Base-by-base conservation (phyloP, 306 rosid genomes). In the Leucaena leucocephala region DNA sequence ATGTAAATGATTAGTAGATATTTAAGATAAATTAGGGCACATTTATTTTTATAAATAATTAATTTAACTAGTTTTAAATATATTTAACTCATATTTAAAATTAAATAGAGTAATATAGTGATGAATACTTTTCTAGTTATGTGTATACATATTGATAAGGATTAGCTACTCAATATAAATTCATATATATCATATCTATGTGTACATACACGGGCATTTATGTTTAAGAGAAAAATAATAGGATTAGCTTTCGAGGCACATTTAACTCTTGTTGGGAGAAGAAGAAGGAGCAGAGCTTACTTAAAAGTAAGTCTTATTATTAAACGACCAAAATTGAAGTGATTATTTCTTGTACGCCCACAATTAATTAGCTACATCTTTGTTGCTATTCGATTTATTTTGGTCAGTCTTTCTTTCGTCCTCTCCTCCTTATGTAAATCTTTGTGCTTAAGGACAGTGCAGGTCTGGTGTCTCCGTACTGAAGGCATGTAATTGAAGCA, bases 131-230 rank as follows among this genome's bases (percentile, higher is more conserved):
- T 2, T 55, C 33, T 3, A 8, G 6, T 19, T 8, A 7, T 17
- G 61, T 86, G 89, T 79, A 83, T 81, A 85, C 86, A 79, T 79
- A 67, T 82, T 79, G 86, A 75, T 75, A 55, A 45, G 77, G 81
- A 57, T 58, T 88, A 74, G 59, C 38, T 58, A 70, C n/a, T 86
- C 84, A 74, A 54, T 82, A 70, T 67, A 7, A 67, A 74, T 67
- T 82, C 71, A 35, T 19, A 42, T 67, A 27, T 27, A 27, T 27
- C 27, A 27, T 27, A 27, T 27, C 27, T 27, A 27, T 67, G 10
- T 42, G 16, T 64, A 14, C 70, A 45, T 79, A 45, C 43, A 22
- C 64, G 80, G 68, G 75, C 54, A 71, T 78, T 85, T 80, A 7
- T 54, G 27, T 11, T n/a, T 19, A 8, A 7, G 72, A 79, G 55